Conservation (phyloP, 768 basidiomycete genomes). For the Royoungia palumana region DNA sequence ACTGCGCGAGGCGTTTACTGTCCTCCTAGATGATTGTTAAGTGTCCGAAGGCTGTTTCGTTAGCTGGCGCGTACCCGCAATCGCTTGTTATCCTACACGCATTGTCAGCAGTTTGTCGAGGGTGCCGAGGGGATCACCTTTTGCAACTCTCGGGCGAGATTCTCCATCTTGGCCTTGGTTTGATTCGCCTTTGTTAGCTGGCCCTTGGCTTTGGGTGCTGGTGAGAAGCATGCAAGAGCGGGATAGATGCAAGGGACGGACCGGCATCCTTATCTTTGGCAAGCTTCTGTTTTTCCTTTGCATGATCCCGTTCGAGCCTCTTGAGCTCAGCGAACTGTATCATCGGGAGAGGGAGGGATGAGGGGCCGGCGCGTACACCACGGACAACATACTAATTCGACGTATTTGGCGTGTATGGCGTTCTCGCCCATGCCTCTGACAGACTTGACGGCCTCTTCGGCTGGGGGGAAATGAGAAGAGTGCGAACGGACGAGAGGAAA, state of each 20-base stretch:
- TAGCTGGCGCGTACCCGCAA: conserved; percentile 58
- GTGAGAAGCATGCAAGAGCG: conserved; percentile 12
- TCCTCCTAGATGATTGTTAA: conserved; percentile 59
- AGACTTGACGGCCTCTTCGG: conserved; percentile 84
- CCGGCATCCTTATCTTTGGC: conserved; percentile 89
- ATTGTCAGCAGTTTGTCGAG: conserved; percentile 18
- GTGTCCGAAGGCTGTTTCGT: conserved; percentile 9
- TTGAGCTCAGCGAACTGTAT: conserved; percentile 84
- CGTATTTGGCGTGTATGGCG: conserved; percentile 80
- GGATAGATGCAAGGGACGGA: conserved; percentile 29
- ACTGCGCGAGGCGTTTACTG: conserved; percentile 72
- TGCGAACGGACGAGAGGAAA: background rate
- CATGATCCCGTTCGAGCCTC: conserved; percentile 81
- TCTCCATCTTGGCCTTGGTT: conserved; percentile 88
- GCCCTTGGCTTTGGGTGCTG: conserved; percentile 56
- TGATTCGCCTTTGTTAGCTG: conserved; percentile 86
- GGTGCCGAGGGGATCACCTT: conserved; percentile 49
- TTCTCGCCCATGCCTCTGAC: conserved; percentile 82
- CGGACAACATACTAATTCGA: conserved; percentile 67
- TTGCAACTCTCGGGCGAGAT: conserved; percentile 82
- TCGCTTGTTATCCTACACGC: conserved; percentile 78
- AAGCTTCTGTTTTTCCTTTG: conserved; percentile 89
- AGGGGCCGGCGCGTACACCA: conserved; percentile 17
- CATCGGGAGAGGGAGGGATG: conserved; percentile 20
- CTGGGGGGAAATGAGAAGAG: conserved; percentile 37